These are phyloP conservation scores for Udeniomyces megalosporus DNA, from an alignment of 768 basidiomycete genomes.

Conservation along the genomic window DNA sequence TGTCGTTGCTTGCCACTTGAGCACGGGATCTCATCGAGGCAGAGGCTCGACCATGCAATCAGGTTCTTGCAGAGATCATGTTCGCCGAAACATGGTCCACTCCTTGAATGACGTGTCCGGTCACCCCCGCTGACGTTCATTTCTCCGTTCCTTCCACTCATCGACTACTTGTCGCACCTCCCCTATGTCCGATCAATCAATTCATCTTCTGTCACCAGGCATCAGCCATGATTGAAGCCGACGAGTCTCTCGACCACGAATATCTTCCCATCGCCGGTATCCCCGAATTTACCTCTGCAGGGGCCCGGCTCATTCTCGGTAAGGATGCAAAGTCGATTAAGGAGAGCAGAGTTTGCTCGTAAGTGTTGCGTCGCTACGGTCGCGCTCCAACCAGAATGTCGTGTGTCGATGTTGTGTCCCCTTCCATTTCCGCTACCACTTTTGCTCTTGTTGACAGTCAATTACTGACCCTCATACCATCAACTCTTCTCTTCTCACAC, in stretches of 20 bases:
- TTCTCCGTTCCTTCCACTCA: neutral
- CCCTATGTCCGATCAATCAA: neutral
- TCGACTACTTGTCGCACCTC: neutral
- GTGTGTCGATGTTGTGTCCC: no score
- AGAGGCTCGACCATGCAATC: no score
- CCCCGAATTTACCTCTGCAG: constrained; percentile 61
- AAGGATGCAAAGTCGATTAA: constrained; percentile 50
- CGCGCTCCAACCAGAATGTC: no score
- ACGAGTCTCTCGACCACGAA: constrained; percentile 57
- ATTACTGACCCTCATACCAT: neutral
- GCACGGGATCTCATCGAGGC: no score
- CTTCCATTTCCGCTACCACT: no score
- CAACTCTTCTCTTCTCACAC: constrained; percentile 21
- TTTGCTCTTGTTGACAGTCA: neutral
- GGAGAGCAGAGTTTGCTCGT: constrained; percentile 50
- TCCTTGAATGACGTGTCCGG: no score
- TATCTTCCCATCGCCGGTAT: constrained; percentile 83
- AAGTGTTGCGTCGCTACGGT: no score
- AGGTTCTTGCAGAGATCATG: no score
- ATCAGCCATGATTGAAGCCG: constrained; percentile 26
- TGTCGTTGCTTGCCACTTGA: no score
- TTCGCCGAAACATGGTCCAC: no score
- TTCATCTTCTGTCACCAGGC: neutral
- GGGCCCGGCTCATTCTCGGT: constrained; percentile 69
- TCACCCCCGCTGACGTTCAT: neutral